Evolutionary conservation across 2,329 filamentous ascomycete genomes (phyloP).

Genomic region (Emmonsiellopsis sp.): DNA sequence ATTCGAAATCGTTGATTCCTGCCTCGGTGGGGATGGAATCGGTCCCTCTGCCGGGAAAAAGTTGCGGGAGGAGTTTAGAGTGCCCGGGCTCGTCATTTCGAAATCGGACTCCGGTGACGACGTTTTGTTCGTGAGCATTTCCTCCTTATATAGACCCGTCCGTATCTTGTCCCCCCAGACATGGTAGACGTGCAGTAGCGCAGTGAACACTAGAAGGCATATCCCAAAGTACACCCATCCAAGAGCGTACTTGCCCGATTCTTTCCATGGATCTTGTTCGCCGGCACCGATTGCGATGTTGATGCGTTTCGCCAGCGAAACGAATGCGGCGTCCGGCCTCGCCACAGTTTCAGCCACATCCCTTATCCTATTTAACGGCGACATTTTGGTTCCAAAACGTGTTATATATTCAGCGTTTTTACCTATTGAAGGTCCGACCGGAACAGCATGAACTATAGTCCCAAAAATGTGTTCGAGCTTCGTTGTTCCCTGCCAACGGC

Average conservation of each 20-base stretch:
- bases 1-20: constrained; percentile 64
- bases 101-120: constrained; percentile 50
- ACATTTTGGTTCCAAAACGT: neutral
- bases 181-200: constrained; percentile 69
- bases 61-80: constrained; percentile 54
- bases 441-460: neutral
- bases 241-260: constrained; percentile 75
- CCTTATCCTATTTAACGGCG: neutral
- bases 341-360: neutral
- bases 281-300: constrained; percentile 49
- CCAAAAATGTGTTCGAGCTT: too few species aligned
- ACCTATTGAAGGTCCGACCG: neutral
- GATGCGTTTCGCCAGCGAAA: constrained; percentile 39
- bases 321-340: neutral
- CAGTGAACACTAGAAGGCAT: constrained; percentile 57
- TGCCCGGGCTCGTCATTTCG: constrained; percentile 50
- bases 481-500: too few species aligned
- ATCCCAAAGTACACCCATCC: constrained; percentile 85
- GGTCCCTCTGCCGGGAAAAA: constrained; percentile 63
- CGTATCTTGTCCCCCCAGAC: constrained; percentile 90
- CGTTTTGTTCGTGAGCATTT: constrained; percentile 47
- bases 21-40: constrained; percentile 48
- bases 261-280: constrained; percentile 63
- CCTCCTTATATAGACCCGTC: constrained; percentile 78
- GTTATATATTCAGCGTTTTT: neutral